Evolutionary conservation across 768 basidiomycete genomes (phyloP).

Genomic region (Termitomyces sp.): DNA sequence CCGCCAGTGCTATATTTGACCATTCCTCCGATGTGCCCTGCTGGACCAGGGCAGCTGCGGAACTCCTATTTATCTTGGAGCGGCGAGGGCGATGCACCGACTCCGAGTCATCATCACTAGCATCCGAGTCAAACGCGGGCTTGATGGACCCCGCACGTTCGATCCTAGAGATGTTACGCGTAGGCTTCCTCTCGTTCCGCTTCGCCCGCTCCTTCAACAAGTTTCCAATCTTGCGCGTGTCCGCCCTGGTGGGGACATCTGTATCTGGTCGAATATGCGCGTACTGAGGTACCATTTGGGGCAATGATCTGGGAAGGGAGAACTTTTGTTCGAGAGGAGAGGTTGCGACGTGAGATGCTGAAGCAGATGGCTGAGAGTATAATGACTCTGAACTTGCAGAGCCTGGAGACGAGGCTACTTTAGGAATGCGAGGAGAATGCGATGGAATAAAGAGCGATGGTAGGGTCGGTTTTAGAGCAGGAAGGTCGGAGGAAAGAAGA

Average conservation of each 20-base stretch:
- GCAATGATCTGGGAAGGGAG: neutral
- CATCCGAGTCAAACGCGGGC: neutral
- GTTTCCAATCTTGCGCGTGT: conserved; percentile 11
- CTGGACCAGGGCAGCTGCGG: too few species aligned
- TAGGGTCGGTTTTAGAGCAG: neutral
- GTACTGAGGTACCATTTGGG: conserved; percentile 6
- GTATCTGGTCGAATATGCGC: conserved; percentile 1
- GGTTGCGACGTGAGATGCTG: neutral
- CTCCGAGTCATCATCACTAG: conserved; percentile 2
- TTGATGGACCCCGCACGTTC: conserved; percentile 18
- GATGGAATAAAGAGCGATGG: conserved; percentile 4
- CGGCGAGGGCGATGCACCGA: neutral
- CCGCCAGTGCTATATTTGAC: neutral
- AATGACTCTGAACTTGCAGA: conserved; percentile 11
- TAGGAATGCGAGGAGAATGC: too few species aligned
- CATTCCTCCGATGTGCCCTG: too few species aligned
- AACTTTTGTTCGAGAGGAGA: neutral
- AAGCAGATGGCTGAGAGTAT: conserved; percentile 18
- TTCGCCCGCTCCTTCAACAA: conserved; percentile 19
- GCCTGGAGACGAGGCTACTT: neutral
- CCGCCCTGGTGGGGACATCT: neutral
- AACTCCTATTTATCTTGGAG: too few species aligned
- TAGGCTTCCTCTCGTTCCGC: conserved; percentile 8
- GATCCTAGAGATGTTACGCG: conserved; percentile 14
- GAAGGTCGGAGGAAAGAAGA: neutral